Base-by-base conservation (phyloP, 495 filamentous ascomycete species). In the Schizothecium vesticola region DNA sequence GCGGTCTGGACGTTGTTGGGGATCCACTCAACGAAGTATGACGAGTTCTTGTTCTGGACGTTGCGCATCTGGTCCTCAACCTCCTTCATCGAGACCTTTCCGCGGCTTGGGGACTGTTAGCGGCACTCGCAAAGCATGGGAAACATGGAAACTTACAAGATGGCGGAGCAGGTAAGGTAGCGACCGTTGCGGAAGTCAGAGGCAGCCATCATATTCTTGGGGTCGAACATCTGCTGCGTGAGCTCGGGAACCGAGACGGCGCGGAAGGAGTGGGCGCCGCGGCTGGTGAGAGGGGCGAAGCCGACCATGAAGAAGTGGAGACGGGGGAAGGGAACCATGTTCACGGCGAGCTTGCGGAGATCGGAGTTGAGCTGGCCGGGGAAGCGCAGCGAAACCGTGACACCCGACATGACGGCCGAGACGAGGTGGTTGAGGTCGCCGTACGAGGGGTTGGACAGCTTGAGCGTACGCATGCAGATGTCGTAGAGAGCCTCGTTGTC, bases 231-330 rank as follows among this genome's bases (percentile, higher is more conserved):
- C 83, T 99, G 95, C 86, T 99, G 95, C 78, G 95, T 99, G 82
- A 99, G 88, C 87, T 99, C 95, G 36, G 96, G 95, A 69, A 99
- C 95, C 78, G 89, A 92, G 80, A 99, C 90, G 71, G 96, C 93
- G 79, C 95, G 96, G 95, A 98, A 99, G 70, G 89, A 90, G 87
- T 93, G 78, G 75, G 94, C 88, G 77, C 94, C 93, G 81, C 95
- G 93, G 87, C 91, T 94, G 79, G 95, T 99, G 73, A 99, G 89
- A 79, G 95, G 95, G 81, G 95, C 94, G 82, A 99, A 99, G 80
- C 95, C 95, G 80, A 99, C 96, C 95, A 99, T 99, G 91, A 99
- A 99, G 91, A 99, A 99, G 84, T 99, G 95, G 65, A 99, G 92
- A 91, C 95, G 95, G 76, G 95, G 95, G 90, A 99, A 99, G 68